Evolutionary conservation across 306 rosid genomes (phyloP), one percentile per base, ranked within the genome.

Genomic region (Lupinus albus): DNA sequence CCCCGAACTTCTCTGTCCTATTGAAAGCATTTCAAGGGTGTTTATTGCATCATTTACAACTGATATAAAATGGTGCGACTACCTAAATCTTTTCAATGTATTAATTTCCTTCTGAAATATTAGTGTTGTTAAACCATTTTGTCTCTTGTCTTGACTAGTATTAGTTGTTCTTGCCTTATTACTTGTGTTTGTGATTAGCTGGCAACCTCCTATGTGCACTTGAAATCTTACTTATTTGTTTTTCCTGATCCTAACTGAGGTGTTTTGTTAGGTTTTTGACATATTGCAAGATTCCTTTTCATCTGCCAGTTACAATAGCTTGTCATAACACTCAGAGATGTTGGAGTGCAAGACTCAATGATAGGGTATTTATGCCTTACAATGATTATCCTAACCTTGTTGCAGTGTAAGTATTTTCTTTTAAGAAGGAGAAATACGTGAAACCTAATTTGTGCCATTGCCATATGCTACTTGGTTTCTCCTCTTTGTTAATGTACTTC

Each of bases 41-140:
- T 89, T 89, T 28, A 83, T 89, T 70, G 92, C 96, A 54, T 86
- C 96, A 4, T 86, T 89, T 63, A 89, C 96, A 41, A 83, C 87
- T 64, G 96, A 89, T 55, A 83, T 86, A 60, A 78, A 71, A 70
- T 89, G 96, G 96, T 89, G 76, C n/a, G 79, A 7, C 54, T 56
- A 45, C 78, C 71, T 46, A 49, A 38, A 61, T 30, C 60, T 48
- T 65, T 61, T 38, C 47, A 49, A 32, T 62, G 62, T 73, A 64
- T 61, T 54, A 13, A 44, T 79, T 76, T 59, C 61, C 70, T 74
- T 42, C 11, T 11, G 4, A 45, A 59, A 20, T 73, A 28, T 56
- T 61, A 48, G 16, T n/a, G 61, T 59, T 55, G 30, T 28, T 11
- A 36, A 52, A 33, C 17, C 8, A 7, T 54, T 48, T 45, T 33